phyloP scores from a whole-genome alignment of 106 monocot species.

The Dendrobium chrysotoxum region DNA sequence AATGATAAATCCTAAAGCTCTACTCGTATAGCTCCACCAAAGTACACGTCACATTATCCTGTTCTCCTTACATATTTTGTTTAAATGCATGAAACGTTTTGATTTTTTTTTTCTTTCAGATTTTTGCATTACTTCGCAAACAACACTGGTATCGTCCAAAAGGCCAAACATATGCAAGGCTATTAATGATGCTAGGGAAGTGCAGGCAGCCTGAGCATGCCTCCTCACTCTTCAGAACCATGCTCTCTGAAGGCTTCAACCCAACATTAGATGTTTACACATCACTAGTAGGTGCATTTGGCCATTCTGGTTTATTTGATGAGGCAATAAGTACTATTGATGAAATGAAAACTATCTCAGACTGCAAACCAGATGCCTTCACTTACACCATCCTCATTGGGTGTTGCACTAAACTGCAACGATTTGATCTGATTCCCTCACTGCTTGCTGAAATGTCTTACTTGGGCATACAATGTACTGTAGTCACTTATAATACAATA shows the following conservation, averaged over 20 bases:
- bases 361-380: slow-evolving; percentile 76
- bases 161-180: slow-evolving; percentile 68
- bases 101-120: slow-evolving; percentile 28
- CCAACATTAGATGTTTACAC: slow-evolving; percentile 92
- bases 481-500: slow-evolving; percentile 74
- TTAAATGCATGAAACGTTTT: too few species aligned
- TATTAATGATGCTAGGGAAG: slow-evolving; percentile 79
- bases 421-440: slow-evolving; percentile 53
- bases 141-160: slow-evolving; percentile 86
- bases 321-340: slow-evolving; percentile 54
- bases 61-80: too few species aligned
- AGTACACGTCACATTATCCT: too few species aligned
- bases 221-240: slow-evolving; percentile 47
- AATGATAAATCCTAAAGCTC: too few species aligned
- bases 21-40: too few species aligned
- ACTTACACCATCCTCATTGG: slow-evolving; percentile 75
- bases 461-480: slow-evolving; percentile 50
- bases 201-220: slow-evolving; percentile 59
- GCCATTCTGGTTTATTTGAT: slow-evolving; percentile 43
- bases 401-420: slow-evolving; percentile 42
- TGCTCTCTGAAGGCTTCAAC: slow-evolving; percentile 75
- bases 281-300: slow-evolving; percentile 78
- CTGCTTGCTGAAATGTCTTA: slow-evolving; percentile 80
- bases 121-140: slow-evolving; percentile 67
- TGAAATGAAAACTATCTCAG: slow-evolving; percentile 76